Conservation (phyloP, 352 stramenopile genomes). For the Phytophthora foliorum region DNA sequence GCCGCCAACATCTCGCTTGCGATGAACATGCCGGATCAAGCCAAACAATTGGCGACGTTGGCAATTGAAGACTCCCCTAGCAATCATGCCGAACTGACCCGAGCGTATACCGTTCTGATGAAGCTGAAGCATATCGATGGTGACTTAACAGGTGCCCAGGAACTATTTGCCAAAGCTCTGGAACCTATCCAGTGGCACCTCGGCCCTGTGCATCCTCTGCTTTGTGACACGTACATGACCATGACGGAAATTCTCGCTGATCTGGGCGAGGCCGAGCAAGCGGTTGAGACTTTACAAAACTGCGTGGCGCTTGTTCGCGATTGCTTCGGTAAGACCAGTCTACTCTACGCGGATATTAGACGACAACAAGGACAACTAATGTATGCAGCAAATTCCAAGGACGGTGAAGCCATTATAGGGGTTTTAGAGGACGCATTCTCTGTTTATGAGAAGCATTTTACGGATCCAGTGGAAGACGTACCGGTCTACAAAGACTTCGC, state of each 20-base stretch:
- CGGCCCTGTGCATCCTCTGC: constrained; percentile 42
- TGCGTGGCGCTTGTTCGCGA: constrained; percentile 49
- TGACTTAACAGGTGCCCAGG: constrained; percentile 25
- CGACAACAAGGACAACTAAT: constrained; percentile 55
- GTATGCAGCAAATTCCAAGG: constrained; percentile 12
- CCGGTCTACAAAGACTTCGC: constrained; percentile 32
- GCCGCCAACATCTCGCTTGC: constrained; percentile 53
- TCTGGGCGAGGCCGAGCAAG: constrained; percentile 34
- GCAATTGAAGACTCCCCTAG: constrained; percentile 46
- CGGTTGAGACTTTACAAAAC: constrained; percentile 28
- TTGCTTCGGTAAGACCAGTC: constrained; percentile 55
- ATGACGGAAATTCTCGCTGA: constrained; percentile 55
- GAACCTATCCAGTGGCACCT: constrained; percentile 53
- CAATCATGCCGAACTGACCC: constrained; percentile 39
- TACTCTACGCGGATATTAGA: constrained; percentile 60
- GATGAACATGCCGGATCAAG: constrained; percentile 30
- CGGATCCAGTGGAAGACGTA: constrained; percentile 28
- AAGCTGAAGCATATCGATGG: constrained; percentile 34
- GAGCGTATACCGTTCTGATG: constrained; percentile 47
- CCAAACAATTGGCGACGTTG: constrained; percentile 39
- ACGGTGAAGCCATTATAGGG: constrained; percentile 45
- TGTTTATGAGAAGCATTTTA: constrained; percentile 63
- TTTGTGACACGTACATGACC: constrained; percentile 55
- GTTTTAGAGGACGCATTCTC: constrained; percentile 65
- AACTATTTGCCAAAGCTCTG: constrained; percentile 45